Conservation (phyloP, 2,329 filamentous ascomycete species). For the Botrytis cinerea region DNA sequence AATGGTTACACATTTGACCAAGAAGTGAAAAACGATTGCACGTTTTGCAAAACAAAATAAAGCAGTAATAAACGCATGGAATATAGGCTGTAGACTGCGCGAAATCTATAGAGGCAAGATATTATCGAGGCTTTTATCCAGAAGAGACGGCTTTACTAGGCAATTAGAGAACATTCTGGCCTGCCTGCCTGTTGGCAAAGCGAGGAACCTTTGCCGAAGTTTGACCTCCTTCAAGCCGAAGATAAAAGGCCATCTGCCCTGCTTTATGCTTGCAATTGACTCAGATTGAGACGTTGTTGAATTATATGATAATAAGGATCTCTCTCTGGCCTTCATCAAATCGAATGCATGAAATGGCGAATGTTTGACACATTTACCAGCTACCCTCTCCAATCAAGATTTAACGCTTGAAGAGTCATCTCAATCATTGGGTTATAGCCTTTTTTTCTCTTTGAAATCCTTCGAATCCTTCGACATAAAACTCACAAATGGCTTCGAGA, state of each 20-base stretch:
- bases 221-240: not conserved
- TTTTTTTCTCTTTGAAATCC: not conserved
- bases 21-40: not conserved
- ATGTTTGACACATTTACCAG: constrained; percentile 13
- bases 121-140: too few species aligned
- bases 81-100: not conserved
- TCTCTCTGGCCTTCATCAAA: not conserved
- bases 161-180: not conserved
- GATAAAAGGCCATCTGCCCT: not conserved
- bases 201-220: not conserved
- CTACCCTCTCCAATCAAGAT: not conserved
- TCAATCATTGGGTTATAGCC: not conserved
- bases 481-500: constrained; percentile 11
- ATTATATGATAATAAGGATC: constrained; percentile 8
- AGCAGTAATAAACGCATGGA: not conserved
- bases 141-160: not conserved
- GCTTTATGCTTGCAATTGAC: not conserved
- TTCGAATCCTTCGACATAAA: not conserved
- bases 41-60: not conserved
- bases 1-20: not conserved
- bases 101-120: not conserved
- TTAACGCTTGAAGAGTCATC: not conserved
- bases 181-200: not conserved
- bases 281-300: not conserved
- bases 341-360: not conserved